Conservation (phyloP, 1,284 basidiomycete species). For the Irpex rosettiformis region DNA sequence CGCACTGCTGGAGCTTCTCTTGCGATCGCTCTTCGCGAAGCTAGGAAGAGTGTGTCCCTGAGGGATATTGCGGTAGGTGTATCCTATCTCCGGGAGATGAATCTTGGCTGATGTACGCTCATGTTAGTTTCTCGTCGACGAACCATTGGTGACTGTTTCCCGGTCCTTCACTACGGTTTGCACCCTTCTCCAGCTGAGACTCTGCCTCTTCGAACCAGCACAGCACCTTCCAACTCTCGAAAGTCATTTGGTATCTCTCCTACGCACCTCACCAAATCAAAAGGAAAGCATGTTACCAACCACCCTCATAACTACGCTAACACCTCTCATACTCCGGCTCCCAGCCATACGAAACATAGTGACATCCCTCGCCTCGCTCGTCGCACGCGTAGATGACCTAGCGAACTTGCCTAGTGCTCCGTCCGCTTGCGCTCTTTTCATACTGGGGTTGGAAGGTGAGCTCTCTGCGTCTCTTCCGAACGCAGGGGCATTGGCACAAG, state of each 20-base stretch:
- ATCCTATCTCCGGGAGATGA: constrained; percentile 14
- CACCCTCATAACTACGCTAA: constrained; percentile 37
- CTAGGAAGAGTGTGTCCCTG: constrained; percentile 59
- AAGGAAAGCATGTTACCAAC: constrained; percentile 30
- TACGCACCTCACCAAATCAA: constrained; percentile 18
- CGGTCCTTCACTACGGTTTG: constrained; percentile 53
- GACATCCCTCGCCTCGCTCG: constrained; percentile 47
- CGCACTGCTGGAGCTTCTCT: constrained; percentile 63
- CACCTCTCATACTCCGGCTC: constrained; percentile 35
- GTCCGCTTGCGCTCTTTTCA: constrained; percentile 63
- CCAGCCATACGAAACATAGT: constrained; percentile 51
- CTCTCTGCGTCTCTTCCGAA: constrained; percentile 50
- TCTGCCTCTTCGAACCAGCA: constrained; percentile 41
- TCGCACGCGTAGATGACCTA: constrained; percentile 40
- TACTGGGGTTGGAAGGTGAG: constrained; percentile 72
- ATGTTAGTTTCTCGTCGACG: constrained; percentile 47
- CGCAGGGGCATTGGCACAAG: constrained; percentile 49
- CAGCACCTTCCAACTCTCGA: constrained; percentile 45
- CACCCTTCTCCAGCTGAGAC: constrained; percentile 42
- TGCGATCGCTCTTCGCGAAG: constrained; percentile 64
- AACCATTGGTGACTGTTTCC: constrained; percentile 47
- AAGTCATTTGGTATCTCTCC: constrained; percentile 39
- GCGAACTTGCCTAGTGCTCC: constrained; percentile 39
- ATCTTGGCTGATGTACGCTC: constrained; percentile 20
- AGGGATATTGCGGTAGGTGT: constrained; percentile 58